Evolutionary conservation across 495 filamentous ascomycete genomes (phyloP).

Genomic region (Jackrogersella multiformis): DNA sequence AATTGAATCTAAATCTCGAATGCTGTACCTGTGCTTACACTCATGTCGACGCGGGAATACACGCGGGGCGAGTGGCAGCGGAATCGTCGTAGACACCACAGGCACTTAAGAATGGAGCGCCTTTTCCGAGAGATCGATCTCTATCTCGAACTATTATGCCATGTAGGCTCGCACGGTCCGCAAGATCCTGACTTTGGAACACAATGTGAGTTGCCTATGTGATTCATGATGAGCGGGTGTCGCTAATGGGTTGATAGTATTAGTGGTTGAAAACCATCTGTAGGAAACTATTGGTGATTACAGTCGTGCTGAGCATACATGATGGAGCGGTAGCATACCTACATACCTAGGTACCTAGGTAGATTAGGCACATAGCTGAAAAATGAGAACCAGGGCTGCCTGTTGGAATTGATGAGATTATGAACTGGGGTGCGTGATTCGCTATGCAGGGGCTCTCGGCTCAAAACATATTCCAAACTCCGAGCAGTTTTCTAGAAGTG

Average conservation of each 20-base stretch:
- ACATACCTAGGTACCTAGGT: too few relatives aligned
- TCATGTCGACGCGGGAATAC: constrained; percentile 32
- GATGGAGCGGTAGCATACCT: too few relatives aligned
- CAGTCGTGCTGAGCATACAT: too few relatives aligned
- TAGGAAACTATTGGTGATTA: too few relatives aligned
- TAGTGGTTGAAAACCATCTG: too few relatives aligned
- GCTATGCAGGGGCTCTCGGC: neutral
- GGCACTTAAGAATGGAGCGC: constrained; percentile 4
- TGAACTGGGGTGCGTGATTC: too few relatives aligned
- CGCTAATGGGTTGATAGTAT: neutral
- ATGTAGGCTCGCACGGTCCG: neutral
- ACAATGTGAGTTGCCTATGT: constrained; percentile 1
- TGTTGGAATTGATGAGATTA: too few relatives aligned
- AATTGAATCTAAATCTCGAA: neutral
- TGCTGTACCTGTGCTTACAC: neutral
- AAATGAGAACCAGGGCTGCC: too few relatives aligned
- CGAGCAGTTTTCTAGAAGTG: neutral
- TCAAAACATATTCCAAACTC: neutral
- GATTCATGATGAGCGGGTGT: neutral
- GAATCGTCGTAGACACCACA: constrained; percentile 1
- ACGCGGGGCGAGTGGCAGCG: constrained; percentile 13
- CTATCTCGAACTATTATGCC: constrained; percentile 17
- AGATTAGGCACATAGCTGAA: too few relatives aligned
- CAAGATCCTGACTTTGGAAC: neutral
- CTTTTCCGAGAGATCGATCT: constrained; percentile 11